Conservation (phyloP, 805 yeast genomes). For the Kluyveromyces aestuarii region DNA sequence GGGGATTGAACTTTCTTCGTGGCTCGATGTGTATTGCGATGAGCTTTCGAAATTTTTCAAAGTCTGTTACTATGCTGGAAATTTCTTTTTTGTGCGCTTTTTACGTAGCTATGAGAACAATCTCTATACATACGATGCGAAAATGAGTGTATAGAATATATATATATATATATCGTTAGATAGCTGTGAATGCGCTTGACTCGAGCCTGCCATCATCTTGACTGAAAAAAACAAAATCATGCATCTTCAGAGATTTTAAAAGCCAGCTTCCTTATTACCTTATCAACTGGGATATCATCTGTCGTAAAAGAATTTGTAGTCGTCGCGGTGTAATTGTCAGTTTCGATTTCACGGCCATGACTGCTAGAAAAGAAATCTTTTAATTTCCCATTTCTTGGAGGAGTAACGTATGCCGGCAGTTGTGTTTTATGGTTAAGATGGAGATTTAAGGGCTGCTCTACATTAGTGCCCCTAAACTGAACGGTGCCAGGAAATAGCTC, state of each 20-base stretch:
- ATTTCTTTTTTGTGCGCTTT: background rate
- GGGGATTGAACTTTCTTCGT: background rate
- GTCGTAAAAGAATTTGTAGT: conserved; percentile 11
- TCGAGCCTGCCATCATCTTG: too few relatives aligned
- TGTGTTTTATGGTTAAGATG: conserved; percentile 5
- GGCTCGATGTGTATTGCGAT: background rate
- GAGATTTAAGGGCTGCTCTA: conserved; percentile 9
- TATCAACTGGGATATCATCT: conserved; percentile 15
- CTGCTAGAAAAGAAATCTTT: conserved; percentile 9
- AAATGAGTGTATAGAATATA: background rate
- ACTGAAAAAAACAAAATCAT: background rate
- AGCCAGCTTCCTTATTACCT: conserved; percentile 14
- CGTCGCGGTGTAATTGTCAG: background rate
- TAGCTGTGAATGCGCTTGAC: too few relatives aligned
- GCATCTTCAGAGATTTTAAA: conserved; percentile 12
- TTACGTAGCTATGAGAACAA: background rate
- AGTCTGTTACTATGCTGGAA: background rate
- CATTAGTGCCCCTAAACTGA: conserved; percentile 9
- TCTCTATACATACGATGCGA: background rate
- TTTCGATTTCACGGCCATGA: background rate
- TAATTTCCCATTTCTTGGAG: conserved; percentile 13
- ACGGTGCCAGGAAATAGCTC: conserved; percentile 13
- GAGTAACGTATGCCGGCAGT: conserved; percentile 17
- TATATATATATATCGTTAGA: too few relatives aligned
- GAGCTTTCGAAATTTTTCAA: conserved; percentile 2